These are phyloP conservation scores for Postia placenta DNA, from an alignment of 768 basidiomycete genomes.

Conservation along the genomic window DNA sequence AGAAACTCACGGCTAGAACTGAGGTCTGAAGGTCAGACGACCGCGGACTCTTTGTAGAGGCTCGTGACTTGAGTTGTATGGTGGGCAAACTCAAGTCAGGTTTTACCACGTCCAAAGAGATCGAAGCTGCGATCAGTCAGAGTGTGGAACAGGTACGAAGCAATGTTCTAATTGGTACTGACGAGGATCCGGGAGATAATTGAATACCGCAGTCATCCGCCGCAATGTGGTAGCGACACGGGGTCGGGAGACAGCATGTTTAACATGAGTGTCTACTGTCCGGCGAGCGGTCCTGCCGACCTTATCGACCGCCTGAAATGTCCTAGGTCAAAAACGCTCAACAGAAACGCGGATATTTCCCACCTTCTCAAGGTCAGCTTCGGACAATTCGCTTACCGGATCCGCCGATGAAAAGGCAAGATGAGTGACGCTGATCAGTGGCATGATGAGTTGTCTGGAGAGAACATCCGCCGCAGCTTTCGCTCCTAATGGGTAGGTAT, in stretches of 20 bases:
- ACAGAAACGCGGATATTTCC: slow-evolving; percentile 1
- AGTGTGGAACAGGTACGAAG: slow-evolving; percentile 6
- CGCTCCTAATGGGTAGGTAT: slow-evolving; percentile 58
- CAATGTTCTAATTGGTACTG: slow-evolving; percentile 25
- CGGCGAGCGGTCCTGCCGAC: slow-evolving; percentile 64
- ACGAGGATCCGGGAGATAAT: slow-evolving; percentile 63
- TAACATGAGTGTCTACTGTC: slow-evolving; percentile 64
- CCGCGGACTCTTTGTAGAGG: slow-evolving; percentile 7
- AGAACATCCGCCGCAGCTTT: slow-evolving; percentile 64
- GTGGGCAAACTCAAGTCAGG: slow-evolving; percentile 33
- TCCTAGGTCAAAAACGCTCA: not conserved
- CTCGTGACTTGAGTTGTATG: slow-evolving; percentile 5
- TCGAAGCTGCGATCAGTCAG: slow-evolving; percentile 36
- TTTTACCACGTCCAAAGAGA: slow-evolving; percentile 39
- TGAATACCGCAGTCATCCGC: slow-evolving; percentile 68
- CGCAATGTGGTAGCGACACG: slow-evolving; percentile 60
- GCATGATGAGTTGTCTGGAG: slow-evolving; percentile 73
- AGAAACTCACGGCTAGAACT: not conserved
- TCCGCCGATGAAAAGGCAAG: slow-evolving; percentile 60
- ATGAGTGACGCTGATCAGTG: slow-evolving; percentile 66
- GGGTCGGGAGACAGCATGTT: slow-evolving; percentile 64
- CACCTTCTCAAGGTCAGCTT: slow-evolving; percentile 64
- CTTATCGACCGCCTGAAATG: slow-evolving; percentile 57
- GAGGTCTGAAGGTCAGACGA: not conserved
- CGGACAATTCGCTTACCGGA: slow-evolving; percentile 47